Percentiles rank a stretch among this genome's conserved stretches.
These are phyloP conservation scores for Cryptococcus jaspeensis DNA, from an alignment of 1,284 basidiomycete genomes.

Conservation along the genomic window DNA sequence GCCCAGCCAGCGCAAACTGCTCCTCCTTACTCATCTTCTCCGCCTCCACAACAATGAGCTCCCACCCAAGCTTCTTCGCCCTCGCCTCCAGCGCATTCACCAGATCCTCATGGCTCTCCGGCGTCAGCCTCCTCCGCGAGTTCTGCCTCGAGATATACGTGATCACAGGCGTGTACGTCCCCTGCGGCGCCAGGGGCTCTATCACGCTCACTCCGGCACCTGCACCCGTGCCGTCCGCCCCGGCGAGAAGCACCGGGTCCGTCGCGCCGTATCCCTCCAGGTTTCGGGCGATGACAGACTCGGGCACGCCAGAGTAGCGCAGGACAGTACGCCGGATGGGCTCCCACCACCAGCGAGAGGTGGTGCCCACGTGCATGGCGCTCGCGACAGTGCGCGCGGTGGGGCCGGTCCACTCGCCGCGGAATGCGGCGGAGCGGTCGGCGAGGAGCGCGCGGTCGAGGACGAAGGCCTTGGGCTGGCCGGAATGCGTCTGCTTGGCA, in stretches of 20 bases:
- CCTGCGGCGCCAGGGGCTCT: slow-evolving; percentile 25
- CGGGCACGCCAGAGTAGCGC: slow-evolving; percentile 61
- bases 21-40: slow-evolving; percentile 50
- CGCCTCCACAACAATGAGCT: slow-evolving; percentile 56
- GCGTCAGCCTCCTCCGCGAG: slow-evolving; percentile 59
- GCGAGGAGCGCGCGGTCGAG: slow-evolving; percentile 58
- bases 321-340: slow-evolving; percentile 62
- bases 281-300: slow-evolving; percentile 44
- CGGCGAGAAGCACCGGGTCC: slow-evolving; percentile 31
- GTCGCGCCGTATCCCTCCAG: slow-evolving; percentile 48
- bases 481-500: slow-evolving; percentile 41
- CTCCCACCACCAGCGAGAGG: slow-evolving; percentile 65
- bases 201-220: slow-evolving; percentile 44
- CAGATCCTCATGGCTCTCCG: slow-evolving; percentile 61
- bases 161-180: slow-evolving; percentile 58
- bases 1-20: slow-evolving; percentile 47
- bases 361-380: slow-evolving; percentile 52
- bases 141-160: slow-evolving; percentile 73
- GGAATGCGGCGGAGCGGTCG: slow-evolving; percentile 71
- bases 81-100: slow-evolving; percentile 61
- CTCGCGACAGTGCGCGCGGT: slow-evolving; percentile 63
- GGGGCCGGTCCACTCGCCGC: slow-evolving; percentile 62
- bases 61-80: slow-evolving; percentile 60
- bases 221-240: slow-evolving; percentile 38
- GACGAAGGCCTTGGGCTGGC: slow-evolving; percentile 49